phyloP scores from a whole-genome alignment of 164 flowering plant genomes.

The Dillenia turbinata region DNA sequence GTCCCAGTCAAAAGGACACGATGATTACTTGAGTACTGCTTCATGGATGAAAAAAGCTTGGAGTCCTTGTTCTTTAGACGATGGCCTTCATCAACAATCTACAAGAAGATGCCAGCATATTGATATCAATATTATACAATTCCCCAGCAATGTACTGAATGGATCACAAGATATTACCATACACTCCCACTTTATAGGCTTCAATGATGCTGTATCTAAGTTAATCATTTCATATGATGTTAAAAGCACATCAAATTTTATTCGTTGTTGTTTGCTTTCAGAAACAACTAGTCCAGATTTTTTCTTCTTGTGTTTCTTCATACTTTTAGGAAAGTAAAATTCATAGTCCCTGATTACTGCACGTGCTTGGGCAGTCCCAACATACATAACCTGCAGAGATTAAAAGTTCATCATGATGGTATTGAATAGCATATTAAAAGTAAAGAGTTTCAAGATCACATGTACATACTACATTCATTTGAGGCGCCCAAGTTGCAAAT shows the following conservation, averaged over 20 bases:
- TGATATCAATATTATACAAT: constrained; percentile 1
- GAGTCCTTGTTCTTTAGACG: constrained; percentile 98
- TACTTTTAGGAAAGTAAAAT: constrained; percentile 62
- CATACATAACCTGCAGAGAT: constrained; percentile 82
- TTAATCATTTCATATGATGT: constrained; percentile 99
- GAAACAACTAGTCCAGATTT: constrained; percentile 48
- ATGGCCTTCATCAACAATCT: constrained; percentile 99
- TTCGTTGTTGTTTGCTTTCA: constrained; percentile 83
- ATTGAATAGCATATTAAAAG: neutral
- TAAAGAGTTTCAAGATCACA: neutral
- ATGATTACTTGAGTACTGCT: constrained; percentile 67
- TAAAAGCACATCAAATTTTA: constrained; percentile 90
- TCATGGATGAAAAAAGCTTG: constrained; percentile 75
- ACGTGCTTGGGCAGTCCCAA: constrained; percentile 82
- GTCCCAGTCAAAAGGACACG: constrained; percentile 95
- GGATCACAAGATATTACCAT: constrained; percentile 54
- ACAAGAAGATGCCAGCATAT: constrained; percentile 14
- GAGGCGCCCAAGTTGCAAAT: constrained; percentile 99
- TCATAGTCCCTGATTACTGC: constrained; percentile 74
- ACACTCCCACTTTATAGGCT: constrained; percentile 89
- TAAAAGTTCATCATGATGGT: constrained; percentile 6
- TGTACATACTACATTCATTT: constrained; percentile 91
- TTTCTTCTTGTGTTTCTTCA: constrained; percentile 74
- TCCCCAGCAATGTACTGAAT: constrained; percentile 2
- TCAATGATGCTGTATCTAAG: constrained; percentile 62